Conservation (phyloP, 2,329 filamentous ascomycete species). For the Paecilomyces niveus region DNA sequence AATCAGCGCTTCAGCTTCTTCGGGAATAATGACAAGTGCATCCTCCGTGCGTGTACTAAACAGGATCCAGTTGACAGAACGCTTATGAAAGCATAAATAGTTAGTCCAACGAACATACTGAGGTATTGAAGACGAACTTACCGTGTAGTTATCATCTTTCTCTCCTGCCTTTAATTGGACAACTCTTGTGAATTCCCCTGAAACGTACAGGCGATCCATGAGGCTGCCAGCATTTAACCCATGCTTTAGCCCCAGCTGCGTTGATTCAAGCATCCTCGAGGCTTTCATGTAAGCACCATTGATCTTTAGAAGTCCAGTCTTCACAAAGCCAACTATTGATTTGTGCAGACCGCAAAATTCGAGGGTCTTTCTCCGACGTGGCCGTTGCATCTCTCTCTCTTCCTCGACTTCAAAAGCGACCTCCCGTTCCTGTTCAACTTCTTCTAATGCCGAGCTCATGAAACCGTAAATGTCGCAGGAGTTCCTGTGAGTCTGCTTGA, state of each 20-base stretch:
- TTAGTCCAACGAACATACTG: neutral
- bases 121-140: neutral
- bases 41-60: constrained; percentile 8
- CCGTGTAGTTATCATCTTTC: constrained; percentile 37
- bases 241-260: constrained; percentile 30
- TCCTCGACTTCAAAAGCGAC: constrained; percentile 53
- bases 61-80: constrained; percentile 55
- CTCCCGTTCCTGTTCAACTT: constrained; percentile 53
- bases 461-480: constrained; percentile 45
- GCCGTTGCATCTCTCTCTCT: constrained; percentile 49
- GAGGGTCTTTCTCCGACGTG: constrained; percentile 32
- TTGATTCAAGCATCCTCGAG: constrained; percentile 36
- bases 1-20: constrained; percentile 55
- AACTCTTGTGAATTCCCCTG: constrained; percentile 44
- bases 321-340: constrained; percentile 41
- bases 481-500: constrained; percentile 34
- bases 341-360: constrained; percentile 42
- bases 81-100: constrained; percentile 21
- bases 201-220: constrained; percentile 30
- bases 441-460: constrained; percentile 31
- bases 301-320: constrained; percentile 38
- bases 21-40: constrained; percentile 54
- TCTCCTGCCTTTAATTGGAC: constrained; percentile 24
- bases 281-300: constrained; percentile 34
- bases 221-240: constrained; percentile 12